Percentiles rank a stretch among this genome's conserved stretches.
Conservation (phyloP, 352 stramenopile genomes). For the Thalassiosira hispida region DNA sequence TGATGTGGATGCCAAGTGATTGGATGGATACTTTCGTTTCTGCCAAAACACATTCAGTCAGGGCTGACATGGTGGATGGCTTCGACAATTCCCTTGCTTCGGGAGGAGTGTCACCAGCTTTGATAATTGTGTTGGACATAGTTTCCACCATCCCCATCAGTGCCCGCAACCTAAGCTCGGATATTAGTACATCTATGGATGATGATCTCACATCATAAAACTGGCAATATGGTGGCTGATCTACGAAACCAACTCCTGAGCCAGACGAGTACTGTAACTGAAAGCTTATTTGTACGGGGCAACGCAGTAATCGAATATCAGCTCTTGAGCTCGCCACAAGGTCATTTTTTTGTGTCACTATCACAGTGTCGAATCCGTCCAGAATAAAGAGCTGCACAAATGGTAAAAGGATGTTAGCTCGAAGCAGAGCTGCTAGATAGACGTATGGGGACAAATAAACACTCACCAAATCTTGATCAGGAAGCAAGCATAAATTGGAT, state of each 20-base stretch:
- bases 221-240: conserved; percentile 25
- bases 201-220: conserved; percentile 31
- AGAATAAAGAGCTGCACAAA: conserved; percentile 23
- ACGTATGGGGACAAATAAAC: background rate
- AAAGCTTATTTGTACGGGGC: conserved; percentile 27
- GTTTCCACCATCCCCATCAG: conserved; percentile 27
- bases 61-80: conserved; percentile 20
- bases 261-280: conserved; percentile 21
- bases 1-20: conserved; percentile 41
- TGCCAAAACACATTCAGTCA: conserved; percentile 34
- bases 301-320: conserved; percentile 16
- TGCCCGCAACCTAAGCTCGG: conserved; percentile 42
- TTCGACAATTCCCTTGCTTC: conserved; percentile 10
- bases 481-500: conserved; percentile 7
- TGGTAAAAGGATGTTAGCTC: conserved; percentile 2
- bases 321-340: background rate
- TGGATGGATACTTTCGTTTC: conserved; percentile 40
- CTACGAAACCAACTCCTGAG: background rate
- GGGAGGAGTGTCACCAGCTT: background rate
- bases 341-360: conserved; percentile 22
- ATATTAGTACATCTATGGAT: conserved; percentile 47
- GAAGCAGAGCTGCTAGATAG: background rate
- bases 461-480: conserved; percentile 21
- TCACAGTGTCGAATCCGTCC: conserved; percentile 31
- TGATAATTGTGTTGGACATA: conserved; percentile 18